Base-by-base conservation (phyloP, 768 basidiomycete species). In the Lyophyllum semitale region DNA sequence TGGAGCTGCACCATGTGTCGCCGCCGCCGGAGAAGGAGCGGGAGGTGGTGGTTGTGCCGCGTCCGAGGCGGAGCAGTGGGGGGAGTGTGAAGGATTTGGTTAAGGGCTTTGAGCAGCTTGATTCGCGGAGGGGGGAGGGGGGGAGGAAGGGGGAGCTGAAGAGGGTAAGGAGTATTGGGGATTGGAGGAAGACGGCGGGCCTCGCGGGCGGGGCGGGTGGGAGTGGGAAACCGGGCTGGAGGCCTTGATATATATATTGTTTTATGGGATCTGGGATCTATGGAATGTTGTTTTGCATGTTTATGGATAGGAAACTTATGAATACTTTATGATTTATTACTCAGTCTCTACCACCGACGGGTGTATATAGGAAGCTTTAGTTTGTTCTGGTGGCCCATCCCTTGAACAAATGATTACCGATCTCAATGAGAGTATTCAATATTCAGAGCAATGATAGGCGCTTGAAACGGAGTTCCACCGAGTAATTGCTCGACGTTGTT, bases 41-140 rank as follows among this genome's bases (percentile, higher is more conserved):
- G 38, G 48, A 63, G 20, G 58, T 54, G n/a, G 53, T 57, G 9
- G 58, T 65, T 1, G 59, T 66, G 22, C 67, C 66, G 23, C 67
- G 73, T 43, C 73, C 73, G n/a, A 72, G 89, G 54, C 74, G 84
- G 63, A 84, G 81, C 55, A 89, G 89, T 62, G 82, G 81, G 13
- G 77, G 79, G 48, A 90, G 88, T 61, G 90, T 92, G 54, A 89
- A 80, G 69, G 89, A 91, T 48, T 66, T 92, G 51, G 82, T 91
- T 48, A 77, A 70, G 66, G 79, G 74, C 27, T 92, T 84, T 62
- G 88, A 91, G 68, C 68, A 66, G 43, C 51, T 63, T 47, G 64
- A 66, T 41, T 47, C 56, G 60, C 69, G 76, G 64, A 63, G 62
- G 45, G 65, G 48, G 49, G 55, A 55, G 54, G 67, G 61, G 35